Evolutionary conservation across 331 rosid genomes (phyloP).

Genomic region (Malus hybrid): DNA sequence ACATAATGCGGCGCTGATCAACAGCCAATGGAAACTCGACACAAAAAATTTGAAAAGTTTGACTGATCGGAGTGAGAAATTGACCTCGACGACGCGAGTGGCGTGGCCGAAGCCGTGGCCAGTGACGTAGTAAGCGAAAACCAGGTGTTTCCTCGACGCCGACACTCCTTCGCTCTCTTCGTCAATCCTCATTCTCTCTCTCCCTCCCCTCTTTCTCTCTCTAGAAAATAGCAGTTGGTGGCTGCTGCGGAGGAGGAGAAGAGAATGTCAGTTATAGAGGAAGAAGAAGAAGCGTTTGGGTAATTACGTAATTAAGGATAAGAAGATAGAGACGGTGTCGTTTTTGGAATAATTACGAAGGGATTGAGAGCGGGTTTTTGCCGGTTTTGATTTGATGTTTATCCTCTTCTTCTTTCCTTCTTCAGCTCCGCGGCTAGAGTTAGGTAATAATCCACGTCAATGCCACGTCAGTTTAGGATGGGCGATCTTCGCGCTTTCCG

Average conservation of each 20-base stretch:
- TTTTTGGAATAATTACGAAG: not conserved
- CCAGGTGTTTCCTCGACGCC: constrained; percentile 61
- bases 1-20: not conserved
- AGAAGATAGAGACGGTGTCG: not conserved
- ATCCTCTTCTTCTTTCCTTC: not conserved
- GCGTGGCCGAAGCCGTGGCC: constrained; percentile 99
- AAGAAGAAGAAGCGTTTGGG: not conserved
- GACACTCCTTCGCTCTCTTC: constrained; percentile 63
- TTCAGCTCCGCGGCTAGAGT: not conserved
- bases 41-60: not conserved
- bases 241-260: not conserved
- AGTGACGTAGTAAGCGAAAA: constrained; percentile 87
- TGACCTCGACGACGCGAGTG: constrained; percentile 89
- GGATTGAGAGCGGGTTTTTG: not conserved
- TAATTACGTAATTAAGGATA: not conserved
- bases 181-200: constrained; percentile 52
- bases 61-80: not conserved
- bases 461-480: not conserved
- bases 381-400: not conserved
- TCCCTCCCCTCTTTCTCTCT: not conserved
- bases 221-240: not conserved
- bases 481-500: not conserved
- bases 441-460: not conserved
- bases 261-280: not conserved
- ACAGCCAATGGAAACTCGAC: not conserved